Evolutionary conservation across 805 yeast species (phyloP), one percentile per base, ranked within the genome.

Genomic region (Starmerella floricola): DNA sequence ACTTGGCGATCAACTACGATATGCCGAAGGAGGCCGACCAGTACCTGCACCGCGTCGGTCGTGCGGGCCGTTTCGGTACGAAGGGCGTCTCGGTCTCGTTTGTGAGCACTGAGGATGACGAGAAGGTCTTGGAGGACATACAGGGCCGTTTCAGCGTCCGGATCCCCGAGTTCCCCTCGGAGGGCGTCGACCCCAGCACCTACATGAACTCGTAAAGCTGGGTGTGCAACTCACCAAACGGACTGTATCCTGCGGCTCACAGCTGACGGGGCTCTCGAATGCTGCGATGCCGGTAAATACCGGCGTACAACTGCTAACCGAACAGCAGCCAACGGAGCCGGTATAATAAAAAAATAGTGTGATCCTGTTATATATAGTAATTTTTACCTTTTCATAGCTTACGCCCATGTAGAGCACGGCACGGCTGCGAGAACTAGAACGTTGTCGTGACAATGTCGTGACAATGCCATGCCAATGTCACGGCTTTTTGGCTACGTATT

Each of bases 41-140:
- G 67, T 88, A 91, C 68, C 76, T 88, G 63, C 98, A 88, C 72
- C 85, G 98, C 72, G 98, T 88, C 50, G 98, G 98, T 62, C 86
- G 98, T 77, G 98, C 98, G 55, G 98, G 98, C 69, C 87, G 98
- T 75, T 88, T 88, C 59, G 98, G 98, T 72, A 88, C 98, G 62
- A 88, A 88, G 71, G 98, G 98, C 70, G 77, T 91, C 57, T 94
- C 96, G 41, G 74, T 91, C 45, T 84, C 95, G 32, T 83, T 88
- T 52, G 91, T 91, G 42, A 72, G 91, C 33, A 72, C 78, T 45
- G 81, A 77, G 57, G 88, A 78, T 51, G 98, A 91, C 61, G 86
- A 85, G 65, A 84, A 79, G 67, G 82, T 87, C 33, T 73, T 91
- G 64, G 81, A 74, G 58, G 80, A 85, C 68, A 91, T 91, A 62